Evolutionary conservation across 305 asterid genomes (phyloP), one percentile per base, ranked within the genome.

Genomic region (Fraxinus latifolia): DNA sequence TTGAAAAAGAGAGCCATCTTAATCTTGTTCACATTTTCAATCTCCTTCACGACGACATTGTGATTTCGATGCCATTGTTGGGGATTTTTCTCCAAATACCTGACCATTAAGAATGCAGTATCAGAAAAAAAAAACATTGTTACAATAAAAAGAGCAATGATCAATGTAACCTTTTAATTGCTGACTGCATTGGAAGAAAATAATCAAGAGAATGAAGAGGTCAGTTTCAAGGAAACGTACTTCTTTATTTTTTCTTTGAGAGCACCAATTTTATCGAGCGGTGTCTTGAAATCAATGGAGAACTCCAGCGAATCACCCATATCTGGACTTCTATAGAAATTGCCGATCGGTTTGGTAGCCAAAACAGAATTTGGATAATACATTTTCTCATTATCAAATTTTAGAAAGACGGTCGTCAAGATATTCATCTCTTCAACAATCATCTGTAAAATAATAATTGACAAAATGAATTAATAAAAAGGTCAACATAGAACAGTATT

Each of bases 371-470:
- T 83, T 0, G 88, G 88, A 42, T 83, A 85, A 67, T 83, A 85
- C 74, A 83, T 31, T 82, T 80, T 77, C 12, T 83, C 79, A 36
- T 85, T 85, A 77, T 85, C 83, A 80, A 33, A 27, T 53, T 62
- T 85, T 86, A 85, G 44, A 81, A 85, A 85, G 34, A 74, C 70
- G 0, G 84, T 85, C 8, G 86, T 80, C 80, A 85, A 27, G 32
- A 85, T 80, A 33, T 83, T 85, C 86, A 83, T 83, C 88, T 85
- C 84, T 36, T 85, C 88, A 27, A 85, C 88, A 39, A 74, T 25
- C 88, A 83, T 80, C 88, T 85, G 86, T 65, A 14, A 11, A 37
- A 70, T 6, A 55, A 15, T 32, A 7, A 42, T 1, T 3, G 5
- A n/a, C 0, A 7, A 36, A 7, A 29, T 65, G 42, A 62, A 21